phyloP scores from a whole-genome alignment of 257 asterid species.

The Echium plantagineum region DNA sequence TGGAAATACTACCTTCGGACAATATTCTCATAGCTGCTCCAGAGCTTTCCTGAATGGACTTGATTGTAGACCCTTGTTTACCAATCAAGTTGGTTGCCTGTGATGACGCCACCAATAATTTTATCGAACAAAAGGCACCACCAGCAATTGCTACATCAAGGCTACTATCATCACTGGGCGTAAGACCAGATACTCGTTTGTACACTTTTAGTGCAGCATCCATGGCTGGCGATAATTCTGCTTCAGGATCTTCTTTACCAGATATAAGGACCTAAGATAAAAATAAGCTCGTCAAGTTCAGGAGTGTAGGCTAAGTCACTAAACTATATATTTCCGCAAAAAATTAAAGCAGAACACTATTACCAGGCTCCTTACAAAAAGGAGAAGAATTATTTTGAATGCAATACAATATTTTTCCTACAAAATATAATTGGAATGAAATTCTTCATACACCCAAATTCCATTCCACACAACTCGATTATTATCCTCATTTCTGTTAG shows the following conservation, averaged over 20 bases:
- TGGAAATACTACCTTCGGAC: conserved; percentile 33
- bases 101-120: conserved; percentile 56
- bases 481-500: too few relatives aligned
- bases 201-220: conserved; percentile 58
- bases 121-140: conserved; percentile 39
- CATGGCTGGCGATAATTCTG: conserved; percentile 58
- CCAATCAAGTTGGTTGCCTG: conserved; percentile 76
- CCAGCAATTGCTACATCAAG: conserved; percentile 28
- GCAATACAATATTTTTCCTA: too few relatives aligned
- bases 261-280: conserved; percentile 46
- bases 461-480: too few relatives aligned
- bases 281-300: too few relatives aligned
- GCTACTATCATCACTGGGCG: conserved; percentile 31
- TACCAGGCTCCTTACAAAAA: too few relatives aligned
- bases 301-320: too few relatives aligned
- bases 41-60: conserved; percentile 59
- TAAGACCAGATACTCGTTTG: conserved; percentile 49
- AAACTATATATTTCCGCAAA: not conserved
- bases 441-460: too few relatives aligned
- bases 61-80: conserved; percentile 62
- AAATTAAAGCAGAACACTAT: too few relatives aligned
- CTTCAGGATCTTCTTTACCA: conserved; percentile 79
- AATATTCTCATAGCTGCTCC: conserved; percentile 60
- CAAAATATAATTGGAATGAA: too few relatives aligned
- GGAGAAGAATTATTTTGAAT: too few relatives aligned